Base-by-base conservation (phyloP, 2,329 filamentous ascomycete genomes). In the Trichothecium roseum region DNA sequence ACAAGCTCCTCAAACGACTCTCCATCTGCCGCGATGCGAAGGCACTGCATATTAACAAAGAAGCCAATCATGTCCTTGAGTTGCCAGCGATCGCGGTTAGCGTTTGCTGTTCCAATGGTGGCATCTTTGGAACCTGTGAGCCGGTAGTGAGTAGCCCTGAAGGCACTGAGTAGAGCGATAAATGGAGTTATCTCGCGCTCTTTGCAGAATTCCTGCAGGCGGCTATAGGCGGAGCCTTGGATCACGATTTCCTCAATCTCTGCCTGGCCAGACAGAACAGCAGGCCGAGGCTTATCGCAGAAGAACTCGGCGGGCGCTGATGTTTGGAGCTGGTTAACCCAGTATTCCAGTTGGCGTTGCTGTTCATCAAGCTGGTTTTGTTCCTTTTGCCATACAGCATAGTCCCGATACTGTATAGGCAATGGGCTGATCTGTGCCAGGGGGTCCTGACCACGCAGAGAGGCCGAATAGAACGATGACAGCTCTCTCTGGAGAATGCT, bases 321-420 rank as follows among this genome's bases (percentile, higher is more conserved):
- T 1, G 22, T 15, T 6, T 32, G 32, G 2, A 48, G 39, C 9
- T 44, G 35, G 14, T 33, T 12, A 4, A 27, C 28, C 45, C 44
- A 48, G 28, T 47, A 48, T 2, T 42, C 33, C 2, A 48, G 34
- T 24, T 47, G 47, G 3, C 26, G 31, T 4, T 46, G 28, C 17
- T 45, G 33, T 4, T 44, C 31, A 5, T 32, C 35, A 2, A 31
- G 22, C 24, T 42, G 37, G 2, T 18, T 33, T 7, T 38, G 9
- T 2, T 42, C 18, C 36, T 36, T 46, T 18, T 49, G 43, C 43
- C 43, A 42, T 1, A 32, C 20, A 2, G 50, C 34, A 14, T 42
- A 51, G 35, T 52, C 48, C 2, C 43, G 36, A 18, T 51, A 52
- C 27, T 50, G 46, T 9, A 52, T 41, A 0, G 48, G 40, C 1